Evolutionary conservation across 2,329 filamentous ascomycete genomes (phyloP), one percentile per base, ranked within the genome.

Genomic region (Ophiostoma sp.): DNA sequence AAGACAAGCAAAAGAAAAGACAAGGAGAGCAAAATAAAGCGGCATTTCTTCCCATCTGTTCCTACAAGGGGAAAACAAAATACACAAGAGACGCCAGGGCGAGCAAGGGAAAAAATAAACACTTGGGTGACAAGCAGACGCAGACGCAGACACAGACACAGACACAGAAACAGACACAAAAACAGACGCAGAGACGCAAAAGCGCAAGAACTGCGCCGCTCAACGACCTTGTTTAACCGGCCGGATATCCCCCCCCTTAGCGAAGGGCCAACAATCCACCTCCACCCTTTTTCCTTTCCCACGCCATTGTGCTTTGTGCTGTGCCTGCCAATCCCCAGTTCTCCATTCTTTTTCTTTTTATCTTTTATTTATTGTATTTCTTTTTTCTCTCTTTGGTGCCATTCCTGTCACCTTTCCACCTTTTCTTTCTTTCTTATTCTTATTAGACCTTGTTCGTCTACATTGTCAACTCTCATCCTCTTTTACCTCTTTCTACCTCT

Each of bases 211-310:
- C 69, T 73, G 64, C 72, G 68, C 64, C 74, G 74, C 72, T 68
- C 59, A 31, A 72, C 68, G 42, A 50, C 72, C 63, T 71, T 72
- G 69, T 72, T 74, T 74, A 76, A 72, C 75, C 72, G 74, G 74
- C 70, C 72, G 71, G 72, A 72, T 74, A 73, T 74, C 70, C 63
- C 71, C 71, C 70, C 71, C 70, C 72, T 75, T 74, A 72, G 74
- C 72, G 70, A 76, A 69, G 42, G 42, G 50, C 72, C 50, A 72
- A 71, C 70, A 42, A 42, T 28, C 55, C 70, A 68, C 36, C 72
- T 72, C 66, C 33, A 45, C 63, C 39, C 50, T 57, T 22, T 71
- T 31, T 71, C 22, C 66, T 52, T 70, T 72, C 64, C 25, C 64
- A 48, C 63, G 22, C 42, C n/a, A n/a, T n/a, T n/a, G n/a, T n/a